A percentile compares a stretch with the other conserved stretches of the same genome.
These are phyloP conservation scores for Fonsecaea monophora DNA, from an alignment of 2,329 filamentous ascomycete species.

Conservation along the genomic window DNA sequence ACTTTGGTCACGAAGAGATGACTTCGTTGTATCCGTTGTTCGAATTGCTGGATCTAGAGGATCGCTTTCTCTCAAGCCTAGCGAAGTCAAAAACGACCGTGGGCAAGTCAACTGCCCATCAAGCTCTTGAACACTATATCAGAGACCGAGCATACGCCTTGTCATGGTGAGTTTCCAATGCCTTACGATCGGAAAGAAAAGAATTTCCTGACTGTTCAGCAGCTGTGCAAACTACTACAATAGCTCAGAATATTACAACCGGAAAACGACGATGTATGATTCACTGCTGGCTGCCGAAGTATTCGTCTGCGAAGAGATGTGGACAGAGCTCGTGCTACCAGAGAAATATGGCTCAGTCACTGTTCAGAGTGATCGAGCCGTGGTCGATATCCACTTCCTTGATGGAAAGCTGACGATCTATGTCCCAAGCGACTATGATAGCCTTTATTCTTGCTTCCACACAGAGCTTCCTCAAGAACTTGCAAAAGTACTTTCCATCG, in stretches of 20 bases:
- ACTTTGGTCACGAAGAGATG: conserved; percentile 27
- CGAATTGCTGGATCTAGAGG: conserved; percentile 11
- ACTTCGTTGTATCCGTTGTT: conserved; percentile 27
- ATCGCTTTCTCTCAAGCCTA: conserved; percentile 24
- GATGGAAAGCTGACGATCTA: conserved; percentile 22
- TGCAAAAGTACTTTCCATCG: conserved; percentile 15
- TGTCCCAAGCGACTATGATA: conserved; percentile 24
- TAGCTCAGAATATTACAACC: conserved; percentile 30
- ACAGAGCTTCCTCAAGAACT: conserved; percentile 30
- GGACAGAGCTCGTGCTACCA: conserved; percentile 22
- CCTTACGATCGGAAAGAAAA: conserved; percentile 10
- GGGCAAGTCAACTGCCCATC: conserved; percentile 9
- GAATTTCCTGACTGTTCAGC: conserved; percentile 12
- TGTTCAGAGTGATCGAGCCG: conserved; percentile 19
- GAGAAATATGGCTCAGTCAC: conserved; percentile 3
- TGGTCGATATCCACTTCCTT: conserved; percentile 15
- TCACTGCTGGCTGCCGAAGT: conserved; percentile 21
- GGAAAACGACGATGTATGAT: conserved; percentile 19
- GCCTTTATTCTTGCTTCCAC: conserved; percentile 30
- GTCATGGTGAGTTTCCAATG: conserved; percentile 29
- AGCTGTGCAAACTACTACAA: conserved; percentile 30
- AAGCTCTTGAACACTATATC: conserved; percentile 18
- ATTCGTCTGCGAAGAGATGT: conserved; percentile 30
- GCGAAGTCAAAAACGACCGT: conserved; percentile 14
- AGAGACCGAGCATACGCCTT: conserved; percentile 32